These are phyloP conservation scores for Albatrellus sp. DNA, from an alignment of 1,284 basidiomycete species.

Conservation along the genomic window DNA sequence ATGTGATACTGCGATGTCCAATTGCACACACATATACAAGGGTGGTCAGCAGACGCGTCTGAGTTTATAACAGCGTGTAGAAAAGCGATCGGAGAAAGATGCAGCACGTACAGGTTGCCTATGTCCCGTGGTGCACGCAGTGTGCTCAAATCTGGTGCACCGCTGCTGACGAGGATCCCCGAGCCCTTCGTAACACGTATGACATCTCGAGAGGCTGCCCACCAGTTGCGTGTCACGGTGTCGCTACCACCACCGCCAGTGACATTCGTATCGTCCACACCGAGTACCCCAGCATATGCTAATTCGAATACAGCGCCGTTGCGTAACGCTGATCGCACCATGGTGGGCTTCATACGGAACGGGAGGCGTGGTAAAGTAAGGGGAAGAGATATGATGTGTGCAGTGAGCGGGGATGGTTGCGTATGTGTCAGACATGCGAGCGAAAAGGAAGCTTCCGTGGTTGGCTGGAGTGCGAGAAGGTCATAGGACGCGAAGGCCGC, in stretches of 20 bases:
- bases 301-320: constrained; percentile 82
- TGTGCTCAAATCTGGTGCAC: constrained; percentile 42
- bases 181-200: constrained; percentile 68
- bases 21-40: background rate
- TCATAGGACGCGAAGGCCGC: constrained; percentile 56
- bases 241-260: constrained; percentile 38
- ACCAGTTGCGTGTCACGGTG: constrained; percentile 65
- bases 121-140: constrained; percentile 59
- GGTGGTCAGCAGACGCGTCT: background rate
- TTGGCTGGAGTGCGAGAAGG: constrained; percentile 63
- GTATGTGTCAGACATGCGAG: constrained; percentile 73
- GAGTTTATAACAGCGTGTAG: too few relatives aligned
- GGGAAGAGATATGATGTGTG: constrained; percentile 75
- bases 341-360: constrained; percentile 72
- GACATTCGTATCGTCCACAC: constrained; percentile 37
- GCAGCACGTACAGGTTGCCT: constrained; percentile 50
- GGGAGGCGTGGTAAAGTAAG: constrained; percentile 69
- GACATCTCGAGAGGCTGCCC: constrained; percentile 64
- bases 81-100: background rate
- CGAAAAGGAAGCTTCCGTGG: constrained; percentile 60
- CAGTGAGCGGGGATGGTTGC: constrained; percentile 65
- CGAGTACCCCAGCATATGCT: constrained; percentile 60
- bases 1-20: constrained; percentile 27
- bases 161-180: constrained; percentile 55
- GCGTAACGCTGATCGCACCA: constrained; percentile 69